These are phyloP conservation scores for Aspergillus intermedius DNA, from an alignment of 2,329 filamentous ascomycete genomes.

Conservation along the genomic window DNA sequence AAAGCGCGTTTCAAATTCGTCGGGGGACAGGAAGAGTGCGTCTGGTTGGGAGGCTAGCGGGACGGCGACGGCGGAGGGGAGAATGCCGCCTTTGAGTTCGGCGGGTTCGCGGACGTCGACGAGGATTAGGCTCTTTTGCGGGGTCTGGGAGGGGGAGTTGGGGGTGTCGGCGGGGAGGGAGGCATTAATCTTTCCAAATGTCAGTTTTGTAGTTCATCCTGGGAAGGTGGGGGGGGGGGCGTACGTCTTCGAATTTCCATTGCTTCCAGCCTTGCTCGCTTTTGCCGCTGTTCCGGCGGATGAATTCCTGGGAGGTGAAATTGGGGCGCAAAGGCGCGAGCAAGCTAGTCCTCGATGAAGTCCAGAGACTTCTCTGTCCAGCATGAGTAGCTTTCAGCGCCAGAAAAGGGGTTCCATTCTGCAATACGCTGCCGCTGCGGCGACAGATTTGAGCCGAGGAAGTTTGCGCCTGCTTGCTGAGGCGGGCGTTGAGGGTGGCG, in stretches of 20 bases:
- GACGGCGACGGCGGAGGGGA: slow-evolving; percentile 76
- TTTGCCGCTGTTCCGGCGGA: slow-evolving; percentile 17
- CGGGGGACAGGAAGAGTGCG: slow-evolving; percentile 65
- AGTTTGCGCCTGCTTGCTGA: neutral
- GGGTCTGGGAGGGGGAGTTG: slow-evolving; percentile 13
- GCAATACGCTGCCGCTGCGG: neutral
- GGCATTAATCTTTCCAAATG: slow-evolving; percentile 26
- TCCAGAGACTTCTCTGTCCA: neutral
- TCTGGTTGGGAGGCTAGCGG: slow-evolving; percentile 72
- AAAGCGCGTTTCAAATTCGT: slow-evolving; percentile 77
- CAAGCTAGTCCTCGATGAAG: neutral
- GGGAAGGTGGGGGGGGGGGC: neutral
- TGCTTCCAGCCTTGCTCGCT: slow-evolving; percentile 10
- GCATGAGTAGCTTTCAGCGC: neutral
- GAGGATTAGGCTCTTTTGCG: slow-evolving; percentile 28
- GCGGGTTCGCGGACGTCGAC: slow-evolving; percentile 45
- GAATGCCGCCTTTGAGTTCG: slow-evolving; percentile 47
- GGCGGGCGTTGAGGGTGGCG: neutral
- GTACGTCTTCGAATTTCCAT: slow-evolving; percentile 34
- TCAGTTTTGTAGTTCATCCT: neutral
- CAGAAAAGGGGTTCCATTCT: neutral
- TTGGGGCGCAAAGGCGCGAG: neutral
- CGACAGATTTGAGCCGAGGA: neutral
- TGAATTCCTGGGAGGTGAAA: neutral
- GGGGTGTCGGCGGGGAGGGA: slow-evolving; percentile 21